These are phyloP conservation scores for Petasospora fabianii DNA, from an alignment of 1,139 yeast genomes.

Conservation along the genomic window DNA sequence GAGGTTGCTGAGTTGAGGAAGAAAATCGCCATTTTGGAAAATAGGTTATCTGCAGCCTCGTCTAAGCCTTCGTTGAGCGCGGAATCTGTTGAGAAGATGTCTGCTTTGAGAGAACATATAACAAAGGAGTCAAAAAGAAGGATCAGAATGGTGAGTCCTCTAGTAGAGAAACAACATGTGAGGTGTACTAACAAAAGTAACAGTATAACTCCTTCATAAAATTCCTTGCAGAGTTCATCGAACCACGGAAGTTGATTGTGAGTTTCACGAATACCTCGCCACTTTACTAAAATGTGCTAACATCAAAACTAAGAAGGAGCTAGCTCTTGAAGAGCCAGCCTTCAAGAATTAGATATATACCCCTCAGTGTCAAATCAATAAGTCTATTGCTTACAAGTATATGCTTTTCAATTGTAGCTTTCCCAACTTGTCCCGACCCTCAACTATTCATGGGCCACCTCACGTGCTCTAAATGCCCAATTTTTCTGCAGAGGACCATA, in stretches of 20 bases:
- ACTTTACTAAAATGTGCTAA: not conserved
- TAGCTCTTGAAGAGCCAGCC: constrained; percentile 20
- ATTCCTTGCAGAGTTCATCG: constrained; percentile 21
- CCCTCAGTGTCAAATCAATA: too few species aligned
- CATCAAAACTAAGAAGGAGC: constrained; percentile 10
- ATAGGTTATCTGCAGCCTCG: constrained; percentile 9
- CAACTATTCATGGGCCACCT: too few species aligned
- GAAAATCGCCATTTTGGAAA: too few species aligned
- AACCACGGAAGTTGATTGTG: constrained; percentile 18
- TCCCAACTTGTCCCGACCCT: too few species aligned
- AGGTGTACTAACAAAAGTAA: too few species aligned
- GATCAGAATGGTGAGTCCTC: constrained; percentile 13
- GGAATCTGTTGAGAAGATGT: constrained; percentile 11
- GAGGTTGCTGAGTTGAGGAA: constrained; percentile 14
- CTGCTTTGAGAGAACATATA: constrained; percentile 3
- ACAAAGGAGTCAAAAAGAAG: constrained; percentile 17
- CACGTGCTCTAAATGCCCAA: too few species aligned
- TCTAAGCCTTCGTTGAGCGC: constrained; percentile 11
- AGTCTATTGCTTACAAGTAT: too few species aligned
- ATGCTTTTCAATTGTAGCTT: too few species aligned
- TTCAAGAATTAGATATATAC: not conserved
- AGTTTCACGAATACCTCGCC: constrained; percentile 6
- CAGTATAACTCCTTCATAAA: constrained; percentile 18
- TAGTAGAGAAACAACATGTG: too few species aligned
- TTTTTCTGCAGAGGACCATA: too few species aligned